Evolutionary conservation across 139 green algal genomes (phyloP).

Genomic region (Deuterostichococcus epilithicus): DNA sequence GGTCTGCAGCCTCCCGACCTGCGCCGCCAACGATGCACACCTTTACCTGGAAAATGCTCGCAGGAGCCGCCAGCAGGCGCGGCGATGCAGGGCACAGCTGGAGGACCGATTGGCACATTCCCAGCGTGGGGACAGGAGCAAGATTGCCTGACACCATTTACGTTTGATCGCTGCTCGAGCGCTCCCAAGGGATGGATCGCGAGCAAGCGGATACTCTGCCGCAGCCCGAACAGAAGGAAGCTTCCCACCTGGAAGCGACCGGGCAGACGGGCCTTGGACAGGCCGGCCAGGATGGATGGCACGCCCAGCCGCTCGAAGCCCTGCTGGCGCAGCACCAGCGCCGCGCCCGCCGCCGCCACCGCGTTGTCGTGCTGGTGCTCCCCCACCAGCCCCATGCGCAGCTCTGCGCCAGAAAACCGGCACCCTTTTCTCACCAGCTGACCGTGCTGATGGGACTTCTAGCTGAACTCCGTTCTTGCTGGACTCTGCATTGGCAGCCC

Average conservation of each 20-base stretch:
- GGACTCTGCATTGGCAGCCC: too few species aligned
- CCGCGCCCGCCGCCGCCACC: slow-evolving; percentile 52
- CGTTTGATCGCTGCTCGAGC: too few species aligned
- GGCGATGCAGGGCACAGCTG: background rate
- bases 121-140: too few species aligned
- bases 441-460: too few species aligned
- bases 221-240: background rate
- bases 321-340: slow-evolving; percentile 27
- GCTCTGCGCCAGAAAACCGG: slow-evolving; percentile 1
- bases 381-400: slow-evolving; percentile 51
- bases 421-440: too few species aligned
- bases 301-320: slow-evolving; percentile 9
- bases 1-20: slow-evolving; percentile 15
- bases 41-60: too few species aligned
- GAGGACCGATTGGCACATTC: too few species aligned
- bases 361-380: slow-evolving; percentile 67
- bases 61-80: too few species aligned
- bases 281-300: slow-evolving; percentile 21
- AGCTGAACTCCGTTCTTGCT: too few species aligned
- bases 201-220: too few species aligned
- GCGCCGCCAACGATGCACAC: background rate
- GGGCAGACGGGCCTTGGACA: slow-evolving; percentile 45
- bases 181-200: too few species aligned
- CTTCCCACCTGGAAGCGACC: slow-evolving; percentile 66
- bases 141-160: too few species aligned